Conservation (phyloP, 2,329 filamentous ascomycete genomes). For the Epichloe festucae region DNA sequence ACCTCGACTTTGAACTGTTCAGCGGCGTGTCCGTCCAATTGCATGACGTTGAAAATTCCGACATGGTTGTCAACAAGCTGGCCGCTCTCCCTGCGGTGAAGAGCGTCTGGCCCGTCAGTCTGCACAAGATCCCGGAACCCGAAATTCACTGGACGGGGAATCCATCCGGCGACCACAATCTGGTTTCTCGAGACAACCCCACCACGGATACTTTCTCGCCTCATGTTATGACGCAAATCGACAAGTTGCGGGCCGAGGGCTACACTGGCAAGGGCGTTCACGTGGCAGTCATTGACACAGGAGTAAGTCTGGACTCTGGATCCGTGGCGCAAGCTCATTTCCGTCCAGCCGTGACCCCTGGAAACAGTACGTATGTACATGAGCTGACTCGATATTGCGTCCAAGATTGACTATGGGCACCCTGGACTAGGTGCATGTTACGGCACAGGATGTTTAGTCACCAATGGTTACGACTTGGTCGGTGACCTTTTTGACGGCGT, state of each 20-base stretch:
- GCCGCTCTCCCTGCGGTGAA: constrained; percentile 13
- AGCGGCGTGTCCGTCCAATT: constrained; percentile 14
- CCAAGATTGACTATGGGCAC: constrained; percentile 42
- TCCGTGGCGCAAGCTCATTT: neutral
- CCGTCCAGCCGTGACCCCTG: too few relatives aligned
- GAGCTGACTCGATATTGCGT: constrained; percentile 6
- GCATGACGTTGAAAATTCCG: constrained; percentile 19
- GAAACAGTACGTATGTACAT: too few relatives aligned
- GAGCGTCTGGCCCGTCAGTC: constrained; percentile 17
- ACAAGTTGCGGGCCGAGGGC: constrained; percentile 7
- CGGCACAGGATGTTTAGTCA: constrained; percentile 31
- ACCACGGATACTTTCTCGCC: constrained; percentile 5
- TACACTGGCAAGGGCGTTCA: constrained; percentile 8
- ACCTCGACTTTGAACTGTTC: constrained; percentile 13
- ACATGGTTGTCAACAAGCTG: constrained; percentile 21
- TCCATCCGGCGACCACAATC: neutral
- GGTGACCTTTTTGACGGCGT: constrained; percentile 9
- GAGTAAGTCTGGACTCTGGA: constrained; percentile 21
- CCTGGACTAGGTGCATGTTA: constrained; percentile 47
- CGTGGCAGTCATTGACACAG: constrained; percentile 7
- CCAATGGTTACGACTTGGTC: constrained; percentile 14
- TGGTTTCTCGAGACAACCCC: neutral
- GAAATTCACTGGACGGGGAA: constrained; percentile 8
- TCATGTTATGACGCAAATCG: constrained; percentile 8
- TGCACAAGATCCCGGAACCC: constrained; percentile 1